Base-by-base conservation (phyloP, 202 grass and related monocot genomes). In the Setaria italica region DNA sequence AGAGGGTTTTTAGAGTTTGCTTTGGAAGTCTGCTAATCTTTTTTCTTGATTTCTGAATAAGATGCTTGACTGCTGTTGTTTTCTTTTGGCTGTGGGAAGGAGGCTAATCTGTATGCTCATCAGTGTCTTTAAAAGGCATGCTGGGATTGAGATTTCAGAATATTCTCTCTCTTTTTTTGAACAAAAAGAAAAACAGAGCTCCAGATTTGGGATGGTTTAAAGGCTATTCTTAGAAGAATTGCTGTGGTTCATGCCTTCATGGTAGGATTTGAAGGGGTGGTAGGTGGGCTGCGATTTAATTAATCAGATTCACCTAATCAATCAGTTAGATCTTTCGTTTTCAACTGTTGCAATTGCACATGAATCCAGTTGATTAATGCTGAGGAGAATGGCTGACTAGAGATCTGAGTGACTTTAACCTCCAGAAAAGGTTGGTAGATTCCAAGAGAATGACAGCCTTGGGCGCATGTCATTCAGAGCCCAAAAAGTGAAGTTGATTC, bases 401-500 rank as follows among this genome's bases (percentile, higher is more conserved):
- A 85, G 87, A 82, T 85, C 82, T 63, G 21, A 60, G 67, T 70
- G 45, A 32, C 65, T 62, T 86, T 83, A 67, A 32, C 82, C 88
- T 79, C 58, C 57, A 33, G 34, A 21, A 63, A 90, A 83, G 33
- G 73, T 74, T 53, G 65, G 72, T 86, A 86, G n/a, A 86, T 86
- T 82, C 88, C 88, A 86, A 86, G 84, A 86, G 88, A 90, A 86
- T 83, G 84, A 74, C 88, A 79, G 47, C 72, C 88, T 85, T 71
- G 77, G 46, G 83, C 62, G 15, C n/a, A 78, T 70, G 64, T 34
- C 71, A 73, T 81, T 77, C 15, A 64, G 63, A 43, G 59, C 49
- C 50, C 49, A 70, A 74, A 79, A 86, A 83, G 84, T 74, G 78
- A 66, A 56, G 47, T 35, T 35, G 72, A 72, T 82, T 82, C 88